Percentiles rank a stretch among this genome's conserved stretches.
phyloP scores from a whole-genome alignment of 2,329 filamentous ascomycete species.

The Fusarium guadeloupense region DNA sequence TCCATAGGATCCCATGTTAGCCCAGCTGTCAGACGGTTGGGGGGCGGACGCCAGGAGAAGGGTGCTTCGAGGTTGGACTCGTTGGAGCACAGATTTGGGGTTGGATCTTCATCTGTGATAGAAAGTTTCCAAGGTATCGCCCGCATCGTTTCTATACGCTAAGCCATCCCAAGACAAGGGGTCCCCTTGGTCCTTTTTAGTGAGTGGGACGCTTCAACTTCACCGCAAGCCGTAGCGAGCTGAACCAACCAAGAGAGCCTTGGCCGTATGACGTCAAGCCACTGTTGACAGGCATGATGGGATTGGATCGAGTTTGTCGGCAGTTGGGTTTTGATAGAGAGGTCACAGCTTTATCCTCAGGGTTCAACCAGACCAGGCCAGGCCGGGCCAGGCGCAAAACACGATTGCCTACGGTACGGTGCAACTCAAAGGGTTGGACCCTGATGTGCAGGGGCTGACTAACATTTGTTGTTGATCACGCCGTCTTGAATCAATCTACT shows the following conservation, averaged over 20 bases:
- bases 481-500: slow-evolving; percentile 12
- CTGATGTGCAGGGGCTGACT: slow-evolving; percentile 32
- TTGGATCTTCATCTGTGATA: slow-evolving; percentile 38
- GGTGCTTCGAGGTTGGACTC: slow-evolving; percentile 2
- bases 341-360: slow-evolving; percentile 14
- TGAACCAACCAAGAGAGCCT: slow-evolving; percentile 26
- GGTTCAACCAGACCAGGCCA: neutral
- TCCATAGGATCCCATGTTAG: slow-evolving; percentile 18
- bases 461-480: slow-evolving; percentile 5
- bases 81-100: slow-evolving; percentile 26
- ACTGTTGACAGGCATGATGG: slow-evolving; percentile 16
- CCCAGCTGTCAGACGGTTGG: slow-evolving; percentile 23
- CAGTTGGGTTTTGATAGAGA: slow-evolving; percentile 15
- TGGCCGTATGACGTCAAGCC: slow-evolving; percentile 38
- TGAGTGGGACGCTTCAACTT: slow-evolving; percentile 26
- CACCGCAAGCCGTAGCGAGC: slow-evolving; percentile 32
- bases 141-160: slow-evolving; percentile 31
- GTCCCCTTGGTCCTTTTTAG: slow-evolving; percentile 24
- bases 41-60: too few relatives aligned
- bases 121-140: slow-evolving; percentile 36
- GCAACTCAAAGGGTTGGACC: slow-evolving; percentile 32
- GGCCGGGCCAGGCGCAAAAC: neutral
- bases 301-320: slow-evolving; percentile 26
- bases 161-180: slow-evolving; percentile 27
- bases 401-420: slow-evolving; percentile 7